Evolutionary conservation across 1,139 yeast species (phyloP).

Genomic region (Yamadazyma triangularis): DNA sequence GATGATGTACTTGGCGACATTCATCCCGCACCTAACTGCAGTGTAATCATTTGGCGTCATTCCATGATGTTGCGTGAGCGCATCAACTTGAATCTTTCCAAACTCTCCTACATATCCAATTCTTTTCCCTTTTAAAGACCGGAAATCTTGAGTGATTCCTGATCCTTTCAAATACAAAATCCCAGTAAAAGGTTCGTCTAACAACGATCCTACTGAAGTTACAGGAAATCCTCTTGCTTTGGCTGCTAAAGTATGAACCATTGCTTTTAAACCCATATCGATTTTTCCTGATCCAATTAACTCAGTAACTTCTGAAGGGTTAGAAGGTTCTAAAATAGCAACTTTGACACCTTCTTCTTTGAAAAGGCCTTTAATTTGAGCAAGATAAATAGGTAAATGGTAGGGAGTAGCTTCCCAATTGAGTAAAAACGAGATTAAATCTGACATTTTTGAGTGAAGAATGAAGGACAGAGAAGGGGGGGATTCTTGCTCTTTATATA

Average conservation of each 20-base stretch:
- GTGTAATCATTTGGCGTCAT: conserved; percentile 54
- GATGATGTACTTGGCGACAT: conserved; percentile 52
- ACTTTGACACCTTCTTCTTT: conserved; percentile 47
- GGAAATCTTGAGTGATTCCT: conserved; percentile 50
- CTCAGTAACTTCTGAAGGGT: conserved; percentile 57
- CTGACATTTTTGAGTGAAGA: no score
- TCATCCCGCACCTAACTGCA: conserved; percentile 61
- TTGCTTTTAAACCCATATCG: conserved; percentile 58
- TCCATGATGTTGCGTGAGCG: conserved; percentile 51
- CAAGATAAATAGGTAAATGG: conserved; percentile 51
- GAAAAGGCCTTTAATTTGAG: conserved; percentile 49
- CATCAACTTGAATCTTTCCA: conserved; percentile 57
- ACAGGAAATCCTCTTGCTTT: conserved; percentile 58
- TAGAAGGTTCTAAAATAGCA: conserved; percentile 53
- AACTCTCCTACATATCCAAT: conserved; percentile 59
- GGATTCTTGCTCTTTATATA: no score
- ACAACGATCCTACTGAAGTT: conserved; percentile 50
- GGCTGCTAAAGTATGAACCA: conserved; percentile 59
- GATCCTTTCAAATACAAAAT: conserved; percentile 47
- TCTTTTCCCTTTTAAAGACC: conserved; percentile 47
- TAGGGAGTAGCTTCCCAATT: conserved; percentile 59
- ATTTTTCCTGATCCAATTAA: conserved; percentile 53
- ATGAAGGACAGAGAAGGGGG: no score
- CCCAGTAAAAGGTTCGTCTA: conserved; percentile 59
- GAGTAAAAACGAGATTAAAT: conserved; percentile 48